Evolutionary conservation across 106 monocot genomes (phyloP).

Genomic region (Dioscorea alata): DNA sequence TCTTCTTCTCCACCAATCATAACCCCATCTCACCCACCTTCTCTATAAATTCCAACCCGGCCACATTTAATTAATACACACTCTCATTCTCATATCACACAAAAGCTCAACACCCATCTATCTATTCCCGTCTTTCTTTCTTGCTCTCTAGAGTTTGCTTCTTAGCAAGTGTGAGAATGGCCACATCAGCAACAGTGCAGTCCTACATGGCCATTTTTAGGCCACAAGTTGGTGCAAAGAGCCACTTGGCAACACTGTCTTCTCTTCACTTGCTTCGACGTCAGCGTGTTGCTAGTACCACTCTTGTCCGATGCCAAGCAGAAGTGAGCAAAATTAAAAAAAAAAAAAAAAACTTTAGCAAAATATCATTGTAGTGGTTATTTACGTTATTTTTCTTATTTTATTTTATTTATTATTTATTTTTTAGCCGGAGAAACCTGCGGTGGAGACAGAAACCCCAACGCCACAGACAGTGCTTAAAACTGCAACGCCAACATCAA

Average conservation of each 20-base stretch:
- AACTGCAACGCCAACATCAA: background rate
- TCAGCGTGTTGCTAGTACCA: background rate
- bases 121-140: background rate
- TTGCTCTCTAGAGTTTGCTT: background rate
- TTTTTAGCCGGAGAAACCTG: background rate
- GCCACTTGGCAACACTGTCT: background rate
- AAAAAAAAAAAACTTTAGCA: no score
- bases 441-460: background rate
- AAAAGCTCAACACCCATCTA: background rate
- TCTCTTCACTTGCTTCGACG: background rate
- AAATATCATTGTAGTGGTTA: no score
- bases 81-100: background rate
- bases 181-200: conserved; percentile 11
- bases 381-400: background rate
- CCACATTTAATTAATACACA: background rate
- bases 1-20: background rate
- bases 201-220: background rate
- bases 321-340: conserved; percentile 13
- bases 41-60: background rate
- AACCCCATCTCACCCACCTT: background rate
- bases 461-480: no score
- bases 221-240: background rate
- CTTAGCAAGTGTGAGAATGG: conserved; percentile 7
- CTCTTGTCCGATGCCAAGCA: conserved; percentile 26
- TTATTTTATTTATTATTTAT: no score